phyloP scores from a whole-genome alignment of 176 grass and related monocot species.

The Carex scoparia region DNA sequence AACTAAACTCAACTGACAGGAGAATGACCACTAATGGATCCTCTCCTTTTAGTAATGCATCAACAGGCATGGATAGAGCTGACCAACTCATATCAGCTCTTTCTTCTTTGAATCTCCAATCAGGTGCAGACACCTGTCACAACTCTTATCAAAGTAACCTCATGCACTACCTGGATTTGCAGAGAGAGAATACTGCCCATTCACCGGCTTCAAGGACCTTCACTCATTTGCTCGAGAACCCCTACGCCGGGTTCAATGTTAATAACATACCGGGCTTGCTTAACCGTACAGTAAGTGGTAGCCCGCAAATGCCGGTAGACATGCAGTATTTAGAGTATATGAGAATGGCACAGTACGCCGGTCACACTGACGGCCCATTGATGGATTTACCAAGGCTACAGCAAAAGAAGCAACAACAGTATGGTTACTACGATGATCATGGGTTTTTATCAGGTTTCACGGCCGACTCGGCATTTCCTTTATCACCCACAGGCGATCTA shows the following conservation, averaged over 20 bases:
- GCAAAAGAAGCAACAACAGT: conserved; percentile 54
- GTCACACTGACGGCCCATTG: too few relatives aligned
- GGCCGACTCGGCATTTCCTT: conserved; percentile 42
- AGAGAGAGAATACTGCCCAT: background rate
- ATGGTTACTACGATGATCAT: conserved; percentile 34
- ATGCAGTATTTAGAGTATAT: conserved; percentile 53
- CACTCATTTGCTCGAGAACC: conserved; percentile 1
- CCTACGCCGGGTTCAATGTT: conserved; percentile 31
- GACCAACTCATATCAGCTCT: conserved; percentile 54
- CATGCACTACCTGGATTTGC: background rate
- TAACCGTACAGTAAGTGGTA: conserved; percentile 42
- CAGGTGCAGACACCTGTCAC: background rate
- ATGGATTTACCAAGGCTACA: conserved; percentile 47
- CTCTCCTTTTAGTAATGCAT: conserved; percentile 48
- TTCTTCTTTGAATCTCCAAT: conserved; percentile 69
- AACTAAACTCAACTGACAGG: conserved; percentile 46
- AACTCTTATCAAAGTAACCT: background rate
- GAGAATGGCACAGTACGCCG: conserved; percentile 4
- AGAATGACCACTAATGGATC: conserved; percentile 45
- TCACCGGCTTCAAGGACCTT: conserved; percentile 14
- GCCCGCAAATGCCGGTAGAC: conserved; percentile 44
- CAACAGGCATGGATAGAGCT: conserved; percentile 37
- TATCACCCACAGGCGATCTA: conserved; percentile 46
- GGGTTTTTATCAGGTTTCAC: conserved; percentile 47
- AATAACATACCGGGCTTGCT: conserved; percentile 39